phyloP scores from a whole-genome alignment of 2,329 filamentous ascomycete species.

The Tolypocladium amazonense region DNA sequence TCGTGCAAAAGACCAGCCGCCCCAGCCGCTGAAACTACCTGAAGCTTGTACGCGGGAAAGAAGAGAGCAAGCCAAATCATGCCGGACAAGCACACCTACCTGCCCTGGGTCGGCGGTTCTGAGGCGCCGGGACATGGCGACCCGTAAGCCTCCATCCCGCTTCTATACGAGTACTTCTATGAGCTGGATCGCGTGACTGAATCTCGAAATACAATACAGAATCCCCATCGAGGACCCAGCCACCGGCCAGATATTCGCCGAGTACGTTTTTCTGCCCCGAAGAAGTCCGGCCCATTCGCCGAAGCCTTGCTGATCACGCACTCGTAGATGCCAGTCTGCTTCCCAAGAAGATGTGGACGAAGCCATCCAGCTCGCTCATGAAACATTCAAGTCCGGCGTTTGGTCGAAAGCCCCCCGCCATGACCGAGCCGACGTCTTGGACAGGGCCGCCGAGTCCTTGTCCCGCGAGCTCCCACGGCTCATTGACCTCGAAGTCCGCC shows the following conservation, averaged over 20 bases:
- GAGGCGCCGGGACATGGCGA: constrained; percentile 3
- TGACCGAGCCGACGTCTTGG: constrained; percentile 49
- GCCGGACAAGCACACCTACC: neutral
- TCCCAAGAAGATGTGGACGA: constrained; percentile 16
- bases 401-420: constrained; percentile 54
- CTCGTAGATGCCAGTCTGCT: constrained; percentile 16
- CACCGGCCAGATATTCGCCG: constrained; percentile 39
- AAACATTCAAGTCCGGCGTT: constrained; percentile 52
- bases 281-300: neutral
- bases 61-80: neutral
- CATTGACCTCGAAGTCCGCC: constrained; percentile 52
- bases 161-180: neutral
- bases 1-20: too few relatives aligned
- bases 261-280: constrained; percentile 21
- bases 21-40: too few relatives aligned
- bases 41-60: neutral
- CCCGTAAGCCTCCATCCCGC: neutral
- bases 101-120: constrained; percentile 5
- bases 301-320: neutral
- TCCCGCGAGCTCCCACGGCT: constrained; percentile 40
- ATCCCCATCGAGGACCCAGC: constrained; percentile 43
- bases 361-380: constrained; percentile 37
- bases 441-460: constrained; percentile 46
- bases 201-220: constrained; percentile 18
- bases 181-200: neutral